Evolutionary conservation across 176 grass and related monocot species (phyloP).

Genomic region (Oryza glaberrima): DNA sequence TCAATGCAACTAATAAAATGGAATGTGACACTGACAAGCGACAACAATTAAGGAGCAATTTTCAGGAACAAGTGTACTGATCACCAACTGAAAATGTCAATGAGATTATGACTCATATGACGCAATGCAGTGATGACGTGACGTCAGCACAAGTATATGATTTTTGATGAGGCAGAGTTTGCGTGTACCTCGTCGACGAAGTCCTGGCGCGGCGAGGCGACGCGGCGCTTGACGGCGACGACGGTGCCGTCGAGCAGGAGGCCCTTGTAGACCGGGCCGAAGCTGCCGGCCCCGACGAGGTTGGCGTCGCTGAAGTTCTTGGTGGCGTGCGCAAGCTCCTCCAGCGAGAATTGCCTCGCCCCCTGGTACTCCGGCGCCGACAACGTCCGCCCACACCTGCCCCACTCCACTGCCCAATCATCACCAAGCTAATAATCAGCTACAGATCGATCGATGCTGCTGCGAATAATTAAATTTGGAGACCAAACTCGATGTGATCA

Average conservation of each 20-base stretch:
- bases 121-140: neutral
- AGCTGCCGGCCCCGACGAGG: slow-evolving; percentile 81
- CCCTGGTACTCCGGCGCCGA: slow-evolving; percentile 59
- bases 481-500: neutral
- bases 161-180: too few species aligned
- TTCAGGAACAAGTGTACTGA: neutral
- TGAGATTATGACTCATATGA: neutral
- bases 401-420: slow-evolving; percentile 68
- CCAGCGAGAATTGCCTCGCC: slow-evolving; percentile 68
- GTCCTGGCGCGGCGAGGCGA: slow-evolving; percentile 43
- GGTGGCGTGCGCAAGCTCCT: slow-evolving; percentile 86
- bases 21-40: too few species aligned
- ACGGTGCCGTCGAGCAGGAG: slow-evolving; percentile 90
- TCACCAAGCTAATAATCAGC: neutral
- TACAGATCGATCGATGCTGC: neutral
- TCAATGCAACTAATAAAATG: neutral
- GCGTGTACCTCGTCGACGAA: slow-evolving; percentile 78
- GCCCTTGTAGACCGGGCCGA: slow-evolving; percentile 85
- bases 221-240: slow-evolving; percentile 82
- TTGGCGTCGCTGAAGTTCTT: slow-evolving; percentile 76
- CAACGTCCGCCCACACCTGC: slow-evolving; percentile 54
- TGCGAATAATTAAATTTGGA: neutral
- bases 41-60: neutral
- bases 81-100: neutral
- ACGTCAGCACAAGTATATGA: neutral